Evolutionary conservation across 768 basidiomycete genomes (phyloP), one percentile per base, ranked within the genome.

Genomic region (Termitomyces sp.): DNA sequence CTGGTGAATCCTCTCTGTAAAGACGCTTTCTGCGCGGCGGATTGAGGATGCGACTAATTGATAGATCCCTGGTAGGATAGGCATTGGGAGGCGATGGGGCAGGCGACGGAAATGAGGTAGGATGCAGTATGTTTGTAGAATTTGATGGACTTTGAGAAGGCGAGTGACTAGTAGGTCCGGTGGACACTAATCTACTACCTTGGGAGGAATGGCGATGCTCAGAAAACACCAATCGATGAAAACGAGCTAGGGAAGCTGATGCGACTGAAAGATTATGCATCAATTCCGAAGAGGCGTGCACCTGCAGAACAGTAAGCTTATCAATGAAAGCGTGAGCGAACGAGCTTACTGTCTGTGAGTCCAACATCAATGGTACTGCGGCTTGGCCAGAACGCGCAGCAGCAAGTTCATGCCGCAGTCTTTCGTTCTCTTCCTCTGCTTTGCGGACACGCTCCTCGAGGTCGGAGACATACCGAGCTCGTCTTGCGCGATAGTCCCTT

Each of bases 401-500:
- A 20, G 74, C 74, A 40, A 87, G 67, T 61, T 86, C 82, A 52
- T 72, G 71, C 30, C 76, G 76, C 44, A 87, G 70, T 33, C 71
- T 68, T 1, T 45, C 69, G 63, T 84, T 86, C 67, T 87, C 85
- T 33, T 76, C 78, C 62, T 87, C 85, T 13, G 76, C 74, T 33
- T 66, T 71, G n/a, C 72, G 73, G 64, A 77, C 79, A 28, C 82
- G 78, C 20, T 78, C 74, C 65, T 87, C 84, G 43, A 87, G 76
- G 45, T 80, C 80, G 5, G 77, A 68, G 49, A 86, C 66, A 68
- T 85, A 82, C 55, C 75, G 75, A 5, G 82, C 80, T 63, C 81
- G 82, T 52, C 84, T 76, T 7, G 83, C 84, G 20, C 85, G 79
- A 65, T 85, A 87, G 68, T 84, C 84, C 11, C 85, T 78, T 66